A percentile compares a stretch with the other conserved stretches of the same genome.
Conservation (phyloP, 192 early-diverging fungal species). For the Coemansia sp. region DNA sequence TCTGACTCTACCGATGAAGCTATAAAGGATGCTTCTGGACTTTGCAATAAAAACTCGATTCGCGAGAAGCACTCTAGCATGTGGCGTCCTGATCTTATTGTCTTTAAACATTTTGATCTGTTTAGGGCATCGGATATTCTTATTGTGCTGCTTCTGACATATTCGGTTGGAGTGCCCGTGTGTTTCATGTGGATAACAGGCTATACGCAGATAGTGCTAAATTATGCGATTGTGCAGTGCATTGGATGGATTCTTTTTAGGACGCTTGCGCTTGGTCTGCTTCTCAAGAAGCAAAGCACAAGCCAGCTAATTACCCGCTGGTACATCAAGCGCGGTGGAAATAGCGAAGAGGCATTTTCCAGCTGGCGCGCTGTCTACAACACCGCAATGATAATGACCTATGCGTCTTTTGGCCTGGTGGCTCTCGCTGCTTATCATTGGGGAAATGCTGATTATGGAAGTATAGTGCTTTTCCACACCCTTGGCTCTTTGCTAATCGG, state of each 20-base stretch:
- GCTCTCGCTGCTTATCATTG: constrained; percentile 77
- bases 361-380: constrained; percentile 98
- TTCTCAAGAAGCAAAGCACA: constrained; percentile 80
- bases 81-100: constrained; percentile 79
- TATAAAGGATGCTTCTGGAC: constrained; percentile 5
- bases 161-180: constrained; percentile 72
- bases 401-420: constrained; percentile 83
- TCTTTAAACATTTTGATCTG: constrained; percentile 90
- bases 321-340: constrained; percentile 93
- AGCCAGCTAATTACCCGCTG: constrained; percentile 83
- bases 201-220: constrained; percentile 28
- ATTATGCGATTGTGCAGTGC: constrained; percentile 69
- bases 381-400: constrained; percentile 86
- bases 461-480: constrained; percentile 74
- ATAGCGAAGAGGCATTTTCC: constrained; percentile 81
- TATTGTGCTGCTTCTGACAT: constrained; percentile 70
- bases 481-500: constrained; percentile 72
- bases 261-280: constrained; percentile 73
- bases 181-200: constrained; percentile 36
- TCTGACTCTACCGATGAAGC: constrained; percentile 16
- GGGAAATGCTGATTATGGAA: constrained; percentile 54
- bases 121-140: constrained; percentile 84
- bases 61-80: constrained; percentile 51
- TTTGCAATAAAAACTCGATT: constrained; percentile 28
- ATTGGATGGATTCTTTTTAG: constrained; percentile 86